Evolutionary conservation across 345 rosid species (phyloP).

Genomic region (Psidium guajava): DNA sequence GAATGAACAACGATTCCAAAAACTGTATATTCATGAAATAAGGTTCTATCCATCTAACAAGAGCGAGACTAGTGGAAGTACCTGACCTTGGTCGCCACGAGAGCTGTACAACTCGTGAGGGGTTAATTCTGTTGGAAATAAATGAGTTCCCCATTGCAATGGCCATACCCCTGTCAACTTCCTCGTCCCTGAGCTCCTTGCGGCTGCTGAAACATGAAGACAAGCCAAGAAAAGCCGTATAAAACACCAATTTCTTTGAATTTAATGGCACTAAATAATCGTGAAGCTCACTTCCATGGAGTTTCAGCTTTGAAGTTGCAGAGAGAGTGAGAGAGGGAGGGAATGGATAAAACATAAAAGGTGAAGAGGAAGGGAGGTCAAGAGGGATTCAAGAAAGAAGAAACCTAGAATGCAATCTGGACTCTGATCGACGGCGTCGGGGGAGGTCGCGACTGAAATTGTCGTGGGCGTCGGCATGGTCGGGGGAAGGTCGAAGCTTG

Average conservation of each 20-base stretch:
- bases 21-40: neutral
- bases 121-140: conserved; percentile 35
- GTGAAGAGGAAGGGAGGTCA: too few species aligned
- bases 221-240: neutral
- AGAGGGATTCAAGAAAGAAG: too few species aligned
- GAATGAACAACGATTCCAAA: neutral
- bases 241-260: neutral
- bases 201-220: conserved; percentile 26
- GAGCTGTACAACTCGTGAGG: conserved; percentile 53
- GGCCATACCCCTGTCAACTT: neutral
- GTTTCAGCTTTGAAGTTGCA: too few species aligned
- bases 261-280: neutral
- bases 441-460: too few species aligned
- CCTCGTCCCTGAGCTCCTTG: conserved; percentile 59
- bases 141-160: conserved; percentile 13
- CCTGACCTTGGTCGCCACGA: conserved; percentile 99
- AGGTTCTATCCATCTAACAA: neutral
- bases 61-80: conserved; percentile 15
- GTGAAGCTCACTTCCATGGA: too few species aligned
- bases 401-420: too few species aligned
- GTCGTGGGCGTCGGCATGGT: too few species aligned
- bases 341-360: too few species aligned
- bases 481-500: too few species aligned
- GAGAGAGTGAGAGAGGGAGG: too few species aligned
- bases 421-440: too few species aligned